Base-by-base conservation (phyloP, 805 yeast genomes). In the Wickerhamiella dianesei region DNA sequence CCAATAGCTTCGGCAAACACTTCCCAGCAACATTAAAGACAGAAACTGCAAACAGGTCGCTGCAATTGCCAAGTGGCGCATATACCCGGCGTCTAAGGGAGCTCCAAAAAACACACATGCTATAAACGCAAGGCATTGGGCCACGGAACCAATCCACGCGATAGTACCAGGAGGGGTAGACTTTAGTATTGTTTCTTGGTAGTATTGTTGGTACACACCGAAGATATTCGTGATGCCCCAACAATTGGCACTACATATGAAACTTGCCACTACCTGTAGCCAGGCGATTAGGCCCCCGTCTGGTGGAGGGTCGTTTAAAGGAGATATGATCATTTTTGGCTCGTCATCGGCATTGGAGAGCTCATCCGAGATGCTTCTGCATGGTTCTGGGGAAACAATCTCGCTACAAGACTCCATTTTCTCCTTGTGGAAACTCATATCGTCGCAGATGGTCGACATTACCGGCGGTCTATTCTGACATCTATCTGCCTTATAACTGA, bases 1-100 rank as follows among this genome's bases (percentile, higher is more conserved):
- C 56, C 67, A 72, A 12, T 69, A 63, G 14, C 64, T 56, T 2
- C 59, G 58, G 42, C 73, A 68, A 36, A 63, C 44, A 25, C 32
- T 25, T 4, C 62, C 56, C 4, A 62, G 52, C 54, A 62, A 57
- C 64, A 64, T 61, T 42, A 62, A 49, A 0, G 62, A 63, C 16
- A 56, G 51, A 4, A 56, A 51, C n/a, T 54, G 42, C 32, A 62
- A 25, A 9, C 55, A 43, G 1, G 61, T 50, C 3, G 65, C 65
- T 4, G 45, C 48, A 16, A 47, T 44, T 42, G 53, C 41, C 44
- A 59, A 32, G 21, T 16, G 41, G 21, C 49, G 52, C 37, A 52
- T 41, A 19, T 57, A 55, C 14, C 59, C 57, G 19, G 56, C 57
- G 39, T 62, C 66, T 21, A 58, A 43, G 37, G 58, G 51, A n/a